Base-by-base conservation (phyloP, 2,329 filamentous ascomycete species). In the Aquanectria penicillioides region DNA sequence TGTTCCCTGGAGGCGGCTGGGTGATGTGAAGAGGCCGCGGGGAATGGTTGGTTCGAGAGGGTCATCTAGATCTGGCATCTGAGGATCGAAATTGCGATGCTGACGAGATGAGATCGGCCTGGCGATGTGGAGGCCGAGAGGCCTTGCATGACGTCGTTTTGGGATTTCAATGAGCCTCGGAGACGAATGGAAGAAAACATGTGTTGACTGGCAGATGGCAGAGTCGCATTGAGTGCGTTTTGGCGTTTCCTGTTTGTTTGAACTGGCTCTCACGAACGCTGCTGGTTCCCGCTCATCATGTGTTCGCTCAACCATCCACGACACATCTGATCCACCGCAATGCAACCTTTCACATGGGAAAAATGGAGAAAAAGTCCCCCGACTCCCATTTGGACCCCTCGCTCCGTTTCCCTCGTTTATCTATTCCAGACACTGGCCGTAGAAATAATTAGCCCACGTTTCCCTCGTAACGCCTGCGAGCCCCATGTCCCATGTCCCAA, bases 371-470 rank as follows among this genome's bases (percentile, higher is more conserved):
- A n/a, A n/a, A n/a, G n/a, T n/a, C n/a, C n/a, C n/a, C n/a, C n/a
- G n/a, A n/a, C n/a, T n/a, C n/a, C n/a, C n/a, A n/a, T n/a, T n/a
- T n/a, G n/a, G n/a, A n/a, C n/a, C n/a, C n/a, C n/a, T n/a, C n/a
- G 44, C 25, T 38, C 23, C 10, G 18, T 47, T 38, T 33, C 33
- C 43, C 43, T 56, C 44, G 43, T 28, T 26, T n/a, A n/a, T 49
- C 28, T 44, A 26, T 38, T 52, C 33, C 41, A 13, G 15, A 15
- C 28, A 17, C 33, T 40, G 20, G 34, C 26, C 29, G n/a, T 25
- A 17, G 41, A 13, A 41, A 43, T n/a, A 52, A 58, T 36, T 36
- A 40, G 48, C 48, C 48, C 55, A 58, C 48, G 48, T 53, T 52
- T 46, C 37, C 28, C 25, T 23, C 26, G 25, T 36, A n/a, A n/a